Evolutionary conservation across 2,329 filamentous ascomycete species (phyloP).

Genomic region (Boeremia exigua): DNA sequence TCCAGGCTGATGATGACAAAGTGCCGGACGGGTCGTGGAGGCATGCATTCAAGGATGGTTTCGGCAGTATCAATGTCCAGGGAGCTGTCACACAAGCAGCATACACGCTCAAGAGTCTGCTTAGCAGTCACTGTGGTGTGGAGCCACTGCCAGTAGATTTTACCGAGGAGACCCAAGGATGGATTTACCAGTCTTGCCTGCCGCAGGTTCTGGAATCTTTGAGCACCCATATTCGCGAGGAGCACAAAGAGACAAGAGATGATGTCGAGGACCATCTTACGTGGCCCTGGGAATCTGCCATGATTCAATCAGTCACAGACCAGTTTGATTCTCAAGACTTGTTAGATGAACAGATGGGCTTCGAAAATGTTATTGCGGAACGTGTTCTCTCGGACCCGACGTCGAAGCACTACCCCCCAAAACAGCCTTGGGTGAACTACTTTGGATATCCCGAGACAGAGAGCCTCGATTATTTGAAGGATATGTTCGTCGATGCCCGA

Average conservation of each 20-base stretch:
- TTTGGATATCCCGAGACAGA: slow-evolving; percentile 25
- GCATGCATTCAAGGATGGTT: slow-evolving; percentile 18
- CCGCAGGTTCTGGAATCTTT: slow-evolving; percentile 20
- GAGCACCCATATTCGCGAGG: neutral
- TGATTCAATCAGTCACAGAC: slow-evolving; percentile 24
- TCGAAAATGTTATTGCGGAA: slow-evolving; percentile 19
- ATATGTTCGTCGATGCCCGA: slow-evolving; percentile 21
- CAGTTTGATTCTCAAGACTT: slow-evolving; percentile 25
- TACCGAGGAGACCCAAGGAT: slow-evolving; percentile 21
- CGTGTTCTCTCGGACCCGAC: slow-evolving; percentile 17
- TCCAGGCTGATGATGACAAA: neutral
- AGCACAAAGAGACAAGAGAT: neutral
- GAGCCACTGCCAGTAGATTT: slow-evolving; percentile 26
- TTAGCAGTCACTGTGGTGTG: slow-evolving; percentile 26
- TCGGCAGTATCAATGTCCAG: slow-evolving; percentile 23
- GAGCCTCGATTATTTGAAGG: slow-evolving; percentile 22
- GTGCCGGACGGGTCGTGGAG: slow-evolving; percentile 8
- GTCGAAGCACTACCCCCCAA: slow-evolving; percentile 25
- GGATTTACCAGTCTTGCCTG: slow-evolving; percentile 23
- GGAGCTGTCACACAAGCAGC: slow-evolving; percentile 26
- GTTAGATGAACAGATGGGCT: slow-evolving; percentile 23
- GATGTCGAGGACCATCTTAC: neutral
- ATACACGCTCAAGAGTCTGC: slow-evolving; percentile 24
- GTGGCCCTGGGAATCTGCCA: slow-evolving; percentile 15
- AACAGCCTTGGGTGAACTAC: slow-evolving; percentile 24